A percentile compares a stretch with the other conserved stretches of the same genome.
Evolutionary conservation across 768 basidiomycete species (phyloP).

Genomic region (Lactifluus piperatus): DNA sequence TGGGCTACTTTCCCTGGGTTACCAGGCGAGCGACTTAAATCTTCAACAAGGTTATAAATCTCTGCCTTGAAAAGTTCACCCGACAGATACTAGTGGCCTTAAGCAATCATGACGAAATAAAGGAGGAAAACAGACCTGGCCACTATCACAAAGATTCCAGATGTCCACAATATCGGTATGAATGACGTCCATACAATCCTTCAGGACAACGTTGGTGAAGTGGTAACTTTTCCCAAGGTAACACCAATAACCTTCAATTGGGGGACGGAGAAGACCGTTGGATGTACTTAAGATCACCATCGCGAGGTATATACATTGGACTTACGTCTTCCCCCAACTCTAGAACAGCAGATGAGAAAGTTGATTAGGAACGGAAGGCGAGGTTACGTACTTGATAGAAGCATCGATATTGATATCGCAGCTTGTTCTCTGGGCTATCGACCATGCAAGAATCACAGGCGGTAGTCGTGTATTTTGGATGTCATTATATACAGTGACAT

Average conservation of each 20-base stretch:
- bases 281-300: neutral
- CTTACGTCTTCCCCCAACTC: conserved; percentile 6
- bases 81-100: neutral
- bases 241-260: conserved; percentile 8
- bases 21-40: neutral
- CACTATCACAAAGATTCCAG: conserved; percentile 1
- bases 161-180: neutral
- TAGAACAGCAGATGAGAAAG: neutral
- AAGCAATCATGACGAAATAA: neutral
- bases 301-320: neutral
- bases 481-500: no score
- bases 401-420: neutral
- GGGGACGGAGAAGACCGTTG: neutral
- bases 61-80: neutral
- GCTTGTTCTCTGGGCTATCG: neutral
- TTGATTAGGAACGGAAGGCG: neutral
- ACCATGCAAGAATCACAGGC: neutral
- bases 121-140: neutral
- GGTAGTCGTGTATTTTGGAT: neutral
- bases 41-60: neutral
- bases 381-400: neutral
- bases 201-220: neutral
- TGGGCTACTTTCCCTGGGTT: neutral
- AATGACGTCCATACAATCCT: neutral
- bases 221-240: neutral